Conservation (phyloP, 2,329 filamentous ascomycete genomes). For the Hypoxylon sp. region DNA sequence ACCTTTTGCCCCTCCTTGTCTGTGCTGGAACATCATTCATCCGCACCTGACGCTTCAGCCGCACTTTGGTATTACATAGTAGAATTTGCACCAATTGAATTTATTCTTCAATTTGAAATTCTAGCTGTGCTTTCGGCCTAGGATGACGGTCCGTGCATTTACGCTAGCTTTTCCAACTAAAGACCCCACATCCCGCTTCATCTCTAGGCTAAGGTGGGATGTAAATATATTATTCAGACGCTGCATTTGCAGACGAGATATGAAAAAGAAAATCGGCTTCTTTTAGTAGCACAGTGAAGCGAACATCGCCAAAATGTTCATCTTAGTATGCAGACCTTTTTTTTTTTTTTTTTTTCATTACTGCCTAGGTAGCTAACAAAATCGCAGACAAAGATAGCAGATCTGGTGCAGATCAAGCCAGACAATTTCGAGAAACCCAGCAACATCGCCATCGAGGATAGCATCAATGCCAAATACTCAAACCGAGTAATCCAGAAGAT, state of each 20-base stretch:
- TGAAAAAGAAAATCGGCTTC: no score
- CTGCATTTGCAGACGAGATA: no score
- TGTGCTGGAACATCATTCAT: constrained; percentile 14
- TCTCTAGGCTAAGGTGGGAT: not conserved
- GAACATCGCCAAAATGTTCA: constrained; percentile 55
- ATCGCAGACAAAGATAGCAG: constrained; percentile 84
- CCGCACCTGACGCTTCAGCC: constrained; percentile 19
- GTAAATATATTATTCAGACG: no score
- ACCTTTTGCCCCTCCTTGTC: no score
- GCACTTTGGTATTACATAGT: no score
- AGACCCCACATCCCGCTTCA: not conserved
- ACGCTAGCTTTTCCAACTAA: not conserved
- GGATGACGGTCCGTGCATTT: not conserved
- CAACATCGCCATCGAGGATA: constrained; percentile 88
- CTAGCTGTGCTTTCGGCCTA: no score
- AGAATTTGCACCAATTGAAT: no score
- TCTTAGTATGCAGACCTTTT: constrained; percentile 52
- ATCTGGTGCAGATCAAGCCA: constrained; percentile 91
- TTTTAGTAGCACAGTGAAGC: not conserved
- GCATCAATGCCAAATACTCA: constrained; percentile 95
- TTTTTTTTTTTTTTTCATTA: no score
- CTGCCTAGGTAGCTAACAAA: constrained; percentile 19
- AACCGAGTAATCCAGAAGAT: constrained; percentile 93
- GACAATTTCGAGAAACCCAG: constrained; percentile 87
- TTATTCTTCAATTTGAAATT: no score